Base-by-base conservation (phyloP, 2,329 filamentous ascomycete genomes). In the Pyrenophora seminiperda region DNA sequence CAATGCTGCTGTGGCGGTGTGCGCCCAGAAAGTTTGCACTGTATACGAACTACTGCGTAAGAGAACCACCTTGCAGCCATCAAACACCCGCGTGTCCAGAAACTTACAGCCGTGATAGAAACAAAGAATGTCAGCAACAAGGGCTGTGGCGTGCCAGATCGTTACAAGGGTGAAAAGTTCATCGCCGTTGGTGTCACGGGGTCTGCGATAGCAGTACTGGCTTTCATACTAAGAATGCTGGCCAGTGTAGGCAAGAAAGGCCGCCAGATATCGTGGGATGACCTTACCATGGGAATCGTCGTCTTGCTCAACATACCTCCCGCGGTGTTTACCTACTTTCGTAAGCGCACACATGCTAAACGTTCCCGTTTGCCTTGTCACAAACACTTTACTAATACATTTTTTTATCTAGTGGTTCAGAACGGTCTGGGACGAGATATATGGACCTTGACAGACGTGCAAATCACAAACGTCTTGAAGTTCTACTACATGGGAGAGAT, bases 381-480 rank as follows among this genome's bases (percentile, higher is more conserved):
- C 20, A 14, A 4, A 20, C n/a, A 34, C 13, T 5, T 50, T 27
- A 27, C 47, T 50, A n/a, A 50, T 33, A 17, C 13, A 27, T 13
- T 27, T n/a, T n/a, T n/a, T 15, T 20, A 5, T 10, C 2, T 7
- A 64, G 59, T 64, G 45, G 45, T 50, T 0, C 22, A 59, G 3
- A 61, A 61, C 41, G 81, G 80, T 0, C 63, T 82, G 7, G 79
- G 80, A 3, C 72, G 65, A n/a, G 80, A 83, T 42, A 73, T 82
- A 17, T 83, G 80, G 79, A 79, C 77, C 0, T 49, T 83, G 13
- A 53, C 67, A 0, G 56, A 66, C 0, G 54, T 69, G 0, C 62
- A 74, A 19, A 74, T 83, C 34, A 77, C 73, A 15, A 63, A 63
- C 2, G 77, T 83, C n/a, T 63, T 72, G n/a, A 44, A 43, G 10